These are phyloP conservation scores for Aspergillus avenaceus DNA, from an alignment of 495 filamentous ascomycete species.

Conservation along the genomic window DNA sequence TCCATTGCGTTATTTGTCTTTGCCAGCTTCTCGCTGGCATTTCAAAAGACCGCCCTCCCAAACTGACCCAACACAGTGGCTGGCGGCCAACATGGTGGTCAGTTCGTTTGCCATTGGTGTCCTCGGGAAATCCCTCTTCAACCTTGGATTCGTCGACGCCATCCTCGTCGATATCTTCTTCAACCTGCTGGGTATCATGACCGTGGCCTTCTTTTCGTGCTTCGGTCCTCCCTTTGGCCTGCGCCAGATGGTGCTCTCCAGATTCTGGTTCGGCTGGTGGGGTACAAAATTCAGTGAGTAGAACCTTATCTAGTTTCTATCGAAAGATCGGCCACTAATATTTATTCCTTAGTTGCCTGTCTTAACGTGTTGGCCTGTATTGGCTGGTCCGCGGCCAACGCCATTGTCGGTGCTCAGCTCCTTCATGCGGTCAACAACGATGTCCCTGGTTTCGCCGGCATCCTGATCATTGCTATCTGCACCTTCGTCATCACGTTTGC, in stretches of 20 bases:
- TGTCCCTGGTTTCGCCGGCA: conserved; percentile 71
- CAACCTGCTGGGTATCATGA: conserved; percentile 69
- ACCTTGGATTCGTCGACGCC: conserved; percentile 71
- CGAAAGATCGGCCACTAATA: background rate
- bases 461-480: conserved; percentile 68
- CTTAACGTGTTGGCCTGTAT: conserved; percentile 76
- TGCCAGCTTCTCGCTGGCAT: conserved; percentile 3
- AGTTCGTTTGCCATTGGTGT: conserved; percentile 79
- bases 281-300: conserved; percentile 66
- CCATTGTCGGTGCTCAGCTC: conserved; percentile 79
- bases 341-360: conserved; percentile 53
- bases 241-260: conserved; percentile 81
- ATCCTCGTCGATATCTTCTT: conserved; percentile 73
- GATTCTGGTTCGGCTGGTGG: conserved; percentile 77
- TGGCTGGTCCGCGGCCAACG: conserved; percentile 72
- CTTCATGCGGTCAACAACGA: conserved; percentile 69
- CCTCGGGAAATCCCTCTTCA: conserved; percentile 62
- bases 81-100: conserved; percentile 81
- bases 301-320: background rate
- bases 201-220: conserved; percentile 76
- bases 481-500: conserved; percentile 71
- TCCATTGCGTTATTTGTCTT: conserved; percentile 9
- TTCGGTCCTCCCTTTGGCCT: conserved; percentile 76
- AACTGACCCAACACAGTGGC: conserved; percentile 58
- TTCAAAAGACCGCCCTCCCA: conserved; percentile 10